Evolutionary conservation across 805 yeast genomes (phyloP).

Genomic region (Spencermartinsiella europaea): DNA sequence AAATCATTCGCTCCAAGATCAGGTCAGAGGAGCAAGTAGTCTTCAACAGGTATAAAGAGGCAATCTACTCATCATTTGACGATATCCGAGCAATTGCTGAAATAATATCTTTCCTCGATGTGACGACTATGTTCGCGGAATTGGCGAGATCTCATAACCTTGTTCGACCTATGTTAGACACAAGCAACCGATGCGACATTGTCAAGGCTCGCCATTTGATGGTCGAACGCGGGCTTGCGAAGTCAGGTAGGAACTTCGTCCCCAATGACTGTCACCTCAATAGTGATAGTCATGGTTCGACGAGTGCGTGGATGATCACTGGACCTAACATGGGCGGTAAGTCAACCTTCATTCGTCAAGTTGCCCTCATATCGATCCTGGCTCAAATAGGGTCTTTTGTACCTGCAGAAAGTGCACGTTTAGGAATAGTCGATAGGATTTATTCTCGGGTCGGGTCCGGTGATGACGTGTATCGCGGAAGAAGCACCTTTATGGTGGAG

Average conservation of each 20-base stretch:
- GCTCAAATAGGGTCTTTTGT: slow-evolving; percentile 73
- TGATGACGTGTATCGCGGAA: slow-evolving; percentile 71
- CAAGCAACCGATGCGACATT: slow-evolving; percentile 45
- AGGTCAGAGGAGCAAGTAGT: slow-evolving; percentile 50
- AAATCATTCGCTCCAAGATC: slow-evolving; percentile 32
- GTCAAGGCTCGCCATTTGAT: slow-evolving; percentile 75
- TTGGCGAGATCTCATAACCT: slow-evolving; percentile 65
- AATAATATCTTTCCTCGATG: slow-evolving; percentile 63
- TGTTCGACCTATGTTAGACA: slow-evolving; percentile 58
- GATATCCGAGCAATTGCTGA: slow-evolving; percentile 48
- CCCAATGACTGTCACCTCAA: slow-evolving; percentile 39
- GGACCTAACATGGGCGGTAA: slow-evolving; percentile 94
- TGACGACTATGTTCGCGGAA: slow-evolving; percentile 63
- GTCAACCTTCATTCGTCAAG: slow-evolving; percentile 67
- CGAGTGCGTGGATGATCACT: slow-evolving; percentile 56
- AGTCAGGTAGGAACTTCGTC: slow-evolving; percentile 45
- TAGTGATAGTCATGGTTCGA: slow-evolving; percentile 11
- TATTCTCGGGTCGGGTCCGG: slow-evolving; percentile 75
- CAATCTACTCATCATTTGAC: slow-evolving; percentile 41
- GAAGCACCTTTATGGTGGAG: slow-evolving; percentile 91
- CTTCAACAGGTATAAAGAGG: slow-evolving; percentile 43
- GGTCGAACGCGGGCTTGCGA: slow-evolving; percentile 68
- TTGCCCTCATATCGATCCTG: slow-evolving; percentile 62
- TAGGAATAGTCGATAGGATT: slow-evolving; percentile 73
- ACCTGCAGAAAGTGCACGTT: slow-evolving; percentile 55